Evolutionary conservation across 306 rosid genomes (phyloP), one percentile per base, ranked within the genome.

Genomic region (Styphnolobium japonicum): DNA sequence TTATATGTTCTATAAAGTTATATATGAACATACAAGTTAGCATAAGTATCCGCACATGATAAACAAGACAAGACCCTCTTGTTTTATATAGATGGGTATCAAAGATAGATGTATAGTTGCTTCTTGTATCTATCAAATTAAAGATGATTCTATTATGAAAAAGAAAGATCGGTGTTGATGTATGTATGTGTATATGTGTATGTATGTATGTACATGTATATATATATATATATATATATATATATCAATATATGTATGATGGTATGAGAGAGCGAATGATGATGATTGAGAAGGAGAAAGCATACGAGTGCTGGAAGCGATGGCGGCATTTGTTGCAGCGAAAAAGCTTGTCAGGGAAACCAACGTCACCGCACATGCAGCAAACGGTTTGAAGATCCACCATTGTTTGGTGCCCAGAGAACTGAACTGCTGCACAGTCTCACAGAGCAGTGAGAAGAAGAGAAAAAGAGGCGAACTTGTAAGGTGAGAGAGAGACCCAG

Each of bases 341-440:
- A 83, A 94, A 94, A 79, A 94, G 94, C 88, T 94, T 94, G 88
- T 94, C 98, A 0, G 92, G 90, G 83, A 94, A 94, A 70, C 98
- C 98, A 77, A 94, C 87, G 76, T 94, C 98, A 39, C 98, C 98
- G 45, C 98, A 94, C 97, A 94, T 88, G 98, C 97, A 92, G 76
- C 98, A 94, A 25, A 94, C 97, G 0, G 88, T 91, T 81, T 87
- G 90, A 76, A 56, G 89, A 92, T 94, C 98, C 82, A 88, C 97
- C 98, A 94, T 93, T 79, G 19, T 63, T 77, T 23, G 57, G 51
- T 6, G 12, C 21, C 8, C 46, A 1, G 57, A 40, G 1, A 27
- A 27, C 31, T 27, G 31, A 27, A 27, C 31, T 3, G 1, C 3
- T 37, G 65, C 19, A 14, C 22, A 15, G 55, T 3, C 27, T 68